Conservation (phyloP, 2,329 filamentous ascomycete species). For the Sporothrix sp. region DNA sequence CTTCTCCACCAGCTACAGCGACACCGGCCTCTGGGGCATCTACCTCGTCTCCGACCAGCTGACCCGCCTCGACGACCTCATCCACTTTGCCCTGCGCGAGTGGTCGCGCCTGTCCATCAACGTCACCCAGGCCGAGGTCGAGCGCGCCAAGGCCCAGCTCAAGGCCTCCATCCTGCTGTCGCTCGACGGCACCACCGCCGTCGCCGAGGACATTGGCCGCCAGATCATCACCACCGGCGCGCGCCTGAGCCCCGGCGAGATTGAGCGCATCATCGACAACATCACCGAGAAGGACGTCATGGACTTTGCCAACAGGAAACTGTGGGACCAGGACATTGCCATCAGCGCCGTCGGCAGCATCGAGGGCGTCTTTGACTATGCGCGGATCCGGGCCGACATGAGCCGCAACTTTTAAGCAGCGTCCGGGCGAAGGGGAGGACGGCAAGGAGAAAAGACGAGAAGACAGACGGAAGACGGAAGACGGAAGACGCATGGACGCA, state of each 20-base stretch:
- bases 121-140: conserved; percentile 82
- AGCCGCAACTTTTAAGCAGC: conserved; percentile 27
- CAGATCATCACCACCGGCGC: conserved; percentile 97
- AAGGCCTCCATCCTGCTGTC: conserved; percentile 97
- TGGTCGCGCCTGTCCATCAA: conserved; percentile 90
- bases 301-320: conserved; percentile 86
- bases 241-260: conserved; percentile 82
- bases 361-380: conserved; percentile 73
- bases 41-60: conserved; percentile 91
- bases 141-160: conserved; percentile 97
- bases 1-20: conserved; percentile 98
- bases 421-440: neutral
- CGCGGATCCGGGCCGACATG: conserved; percentile 28
- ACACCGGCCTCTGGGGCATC: conserved; percentile 99
- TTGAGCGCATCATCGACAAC: conserved; percentile 79
- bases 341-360: conserved; percentile 88
- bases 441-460: neutral
- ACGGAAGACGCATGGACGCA: neutral
- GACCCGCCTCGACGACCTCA: conserved; percentile 81
- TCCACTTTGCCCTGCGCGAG: conserved; percentile 97
- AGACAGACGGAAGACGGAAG: neutral
- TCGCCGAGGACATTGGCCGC: conserved; percentile 96
- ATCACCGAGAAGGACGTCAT: conserved; percentile 96
- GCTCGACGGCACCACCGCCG: conserved; percentile 92
- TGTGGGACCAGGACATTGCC: conserved; percentile 96